A percentile compares a stretch with the other conserved stretches of the same genome.
Conservation (phyloP, 352 stramenopile species). For the Phytophthora citricola region DNA sequence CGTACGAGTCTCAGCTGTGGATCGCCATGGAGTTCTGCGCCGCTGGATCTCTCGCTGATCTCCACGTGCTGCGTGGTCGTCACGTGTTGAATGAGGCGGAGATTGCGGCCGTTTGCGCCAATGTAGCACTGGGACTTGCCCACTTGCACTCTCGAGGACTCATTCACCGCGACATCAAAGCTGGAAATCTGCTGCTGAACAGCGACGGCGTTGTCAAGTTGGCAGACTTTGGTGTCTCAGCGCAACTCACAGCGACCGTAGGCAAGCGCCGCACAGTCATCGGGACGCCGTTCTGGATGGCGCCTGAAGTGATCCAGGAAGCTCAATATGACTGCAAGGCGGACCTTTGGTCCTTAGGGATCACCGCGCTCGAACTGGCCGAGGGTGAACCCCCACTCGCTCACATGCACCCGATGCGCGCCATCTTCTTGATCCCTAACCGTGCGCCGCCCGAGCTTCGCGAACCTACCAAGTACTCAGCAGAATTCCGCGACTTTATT, state of each 20-base stretch:
- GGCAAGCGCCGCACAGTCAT: slow-evolving; percentile 92
- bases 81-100: slow-evolving; percentile 63
- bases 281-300: slow-evolving; percentile 93
- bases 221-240: slow-evolving; percentile 92
- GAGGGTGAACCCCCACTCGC: slow-evolving; percentile 86
- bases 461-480: slow-evolving; percentile 48
- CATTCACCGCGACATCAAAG: slow-evolving; percentile 92
- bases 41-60: slow-evolving; percentile 82
- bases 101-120: slow-evolving; percentile 78
- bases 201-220: slow-evolving; percentile 79
- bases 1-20: slow-evolving; percentile 78
- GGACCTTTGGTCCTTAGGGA: slow-evolving; percentile 86
- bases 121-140: slow-evolving; percentile 69
- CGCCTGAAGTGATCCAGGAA: slow-evolving; percentile 91
- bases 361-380: slow-evolving; percentile 92
- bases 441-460: slow-evolving; percentile 62
- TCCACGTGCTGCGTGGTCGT: slow-evolving; percentile 64
- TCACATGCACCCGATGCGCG: slow-evolving; percentile 89
- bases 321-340: slow-evolving; percentile 86
- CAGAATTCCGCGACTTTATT: slow-evolving; percentile 68
- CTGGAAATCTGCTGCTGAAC: slow-evolving; percentile 85
- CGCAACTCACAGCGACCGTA: slow-evolving; percentile 90
- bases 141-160: slow-evolving; percentile 84
- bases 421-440: slow-evolving; percentile 84
- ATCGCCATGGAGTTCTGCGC: slow-evolving; percentile 93